Conservation (phyloP, 208 protist species). For the Acanthamoeba pearcei region DNA sequence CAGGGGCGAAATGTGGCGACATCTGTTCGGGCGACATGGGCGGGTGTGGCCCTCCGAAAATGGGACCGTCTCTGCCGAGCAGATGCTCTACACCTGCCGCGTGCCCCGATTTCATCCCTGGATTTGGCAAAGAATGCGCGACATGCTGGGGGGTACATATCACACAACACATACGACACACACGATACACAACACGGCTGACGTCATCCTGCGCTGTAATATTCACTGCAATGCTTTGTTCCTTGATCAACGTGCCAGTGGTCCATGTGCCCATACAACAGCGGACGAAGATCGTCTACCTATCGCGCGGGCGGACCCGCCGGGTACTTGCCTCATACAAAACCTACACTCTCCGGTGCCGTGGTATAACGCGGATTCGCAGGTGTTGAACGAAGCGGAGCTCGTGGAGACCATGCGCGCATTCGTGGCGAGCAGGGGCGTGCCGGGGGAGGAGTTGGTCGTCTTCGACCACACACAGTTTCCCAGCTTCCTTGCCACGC, state of each 20-base stretch:
- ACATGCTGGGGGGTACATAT: background rate
- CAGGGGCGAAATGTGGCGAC: background rate
- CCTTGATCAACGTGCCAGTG: background rate
- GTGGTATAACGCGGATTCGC: background rate
- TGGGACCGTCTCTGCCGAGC: background rate
- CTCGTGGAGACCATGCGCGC: background rate
- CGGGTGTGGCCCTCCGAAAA: background rate
- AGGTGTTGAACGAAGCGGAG: conserved; percentile 24
- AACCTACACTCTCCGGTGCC: too few relatives aligned
- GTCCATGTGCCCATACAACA: background rate
- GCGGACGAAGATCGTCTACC: conserved; percentile 30
- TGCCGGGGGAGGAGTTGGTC: conserved; percentile 23
- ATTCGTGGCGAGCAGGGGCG: background rate
- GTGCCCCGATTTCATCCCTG: conserved; percentile 29
- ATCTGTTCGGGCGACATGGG: background rate
- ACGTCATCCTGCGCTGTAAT: too few relatives aligned
- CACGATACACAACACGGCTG: too few relatives aligned
- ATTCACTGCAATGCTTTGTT: background rate
- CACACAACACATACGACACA: too few relatives aligned
- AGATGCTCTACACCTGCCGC: conserved; percentile 36
- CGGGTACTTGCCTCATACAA: background rate
- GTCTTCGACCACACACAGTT: background rate
- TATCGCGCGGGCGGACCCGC: background rate
- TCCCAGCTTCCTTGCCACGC: conserved; percentile 3
- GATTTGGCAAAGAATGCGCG: conserved; percentile 14